Evolutionary conservation across 805 yeast genomes (phyloP).

Genomic region (Suhomyces pyralidae): DNA sequence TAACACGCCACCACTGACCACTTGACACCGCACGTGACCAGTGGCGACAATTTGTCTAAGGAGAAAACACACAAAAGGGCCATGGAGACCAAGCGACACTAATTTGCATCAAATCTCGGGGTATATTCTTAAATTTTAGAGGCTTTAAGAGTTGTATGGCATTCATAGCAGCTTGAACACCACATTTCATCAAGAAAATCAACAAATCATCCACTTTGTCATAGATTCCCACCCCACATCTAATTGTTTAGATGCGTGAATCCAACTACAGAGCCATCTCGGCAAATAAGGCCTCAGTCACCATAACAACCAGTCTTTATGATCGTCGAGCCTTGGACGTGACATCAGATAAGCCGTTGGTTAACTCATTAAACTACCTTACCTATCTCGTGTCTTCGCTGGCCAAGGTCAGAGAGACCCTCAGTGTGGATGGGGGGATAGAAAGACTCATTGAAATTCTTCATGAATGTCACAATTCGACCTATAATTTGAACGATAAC

Average conservation of each 20-base stretch:
- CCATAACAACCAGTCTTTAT: constrained; percentile 82
- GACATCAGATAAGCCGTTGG: constrained; percentile 83
- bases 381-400: constrained; percentile 84
- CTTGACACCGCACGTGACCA: not conserved
- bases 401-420: constrained; percentile 85
- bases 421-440: constrained; percentile 86
- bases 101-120: not conserved
- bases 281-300: constrained; percentile 86
- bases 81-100: not conserved
- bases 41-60: not conserved
- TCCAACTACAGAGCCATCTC: constrained; percentile 77
- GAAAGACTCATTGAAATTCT: constrained; percentile 83
- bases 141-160: not conserved
- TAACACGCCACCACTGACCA: not conserved
- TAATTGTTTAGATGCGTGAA: constrained; percentile 67
- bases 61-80: not conserved
- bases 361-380: constrained; percentile 85
- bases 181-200: not conserved
- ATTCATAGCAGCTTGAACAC: not conserved
- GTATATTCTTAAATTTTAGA: not conserved
- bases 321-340: constrained; percentile 92
- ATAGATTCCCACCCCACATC: not conserved
- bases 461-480: constrained; percentile 64
- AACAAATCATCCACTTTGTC: not conserved
- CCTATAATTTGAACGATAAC: constrained; percentile 27